Percentiles rank a stretch among this genome's conserved stretches.
Conservation (phyloP, 1,284 basidiomycete genomes). For the Uromyces viciae-fabae region DNA sequence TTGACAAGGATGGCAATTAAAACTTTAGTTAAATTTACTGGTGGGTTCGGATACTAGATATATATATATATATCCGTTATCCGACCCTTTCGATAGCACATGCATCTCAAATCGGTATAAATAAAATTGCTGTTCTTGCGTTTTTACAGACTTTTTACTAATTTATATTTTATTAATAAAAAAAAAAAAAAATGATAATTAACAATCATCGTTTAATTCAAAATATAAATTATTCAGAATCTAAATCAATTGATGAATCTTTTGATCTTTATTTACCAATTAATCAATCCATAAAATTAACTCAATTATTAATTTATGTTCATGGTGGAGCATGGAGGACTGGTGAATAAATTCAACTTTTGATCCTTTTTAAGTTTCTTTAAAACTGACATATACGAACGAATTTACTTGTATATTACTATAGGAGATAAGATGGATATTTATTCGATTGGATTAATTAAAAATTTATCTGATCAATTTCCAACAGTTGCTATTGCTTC, state of each 20-base stretch:
- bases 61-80: too few relatives aligned
- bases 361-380: neutral
- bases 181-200: too few relatives aligned
- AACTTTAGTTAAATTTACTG: too few relatives aligned
- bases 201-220: neutral
- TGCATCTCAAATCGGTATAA: too few relatives aligned
- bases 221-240: neutral
- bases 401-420: neutral
- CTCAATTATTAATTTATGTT: constrained; percentile 25
- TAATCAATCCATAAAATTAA: neutral
- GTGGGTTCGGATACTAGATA: too few relatives aligned
- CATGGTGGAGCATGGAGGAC: constrained; percentile 45
- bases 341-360: neutral
- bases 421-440: constrained; percentile 38
- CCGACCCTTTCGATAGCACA: too few relatives aligned
- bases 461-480: constrained; percentile 9
- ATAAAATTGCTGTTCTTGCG: too few relatives aligned
- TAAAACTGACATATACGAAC: neutral
- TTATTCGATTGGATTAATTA: constrained; percentile 13
- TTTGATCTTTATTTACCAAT: constrained; percentile 19
- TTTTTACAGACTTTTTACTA: too few relatives aligned
- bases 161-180: too few relatives aligned
- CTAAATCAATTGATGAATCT: neutral
- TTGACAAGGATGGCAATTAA: too few relatives aligned
- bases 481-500: constrained; percentile 17